These are phyloP conservation scores for Thraustochytrium sp. DNA, from an alignment of 352 stramenopile genomes.

Conservation along the genomic window DNA sequence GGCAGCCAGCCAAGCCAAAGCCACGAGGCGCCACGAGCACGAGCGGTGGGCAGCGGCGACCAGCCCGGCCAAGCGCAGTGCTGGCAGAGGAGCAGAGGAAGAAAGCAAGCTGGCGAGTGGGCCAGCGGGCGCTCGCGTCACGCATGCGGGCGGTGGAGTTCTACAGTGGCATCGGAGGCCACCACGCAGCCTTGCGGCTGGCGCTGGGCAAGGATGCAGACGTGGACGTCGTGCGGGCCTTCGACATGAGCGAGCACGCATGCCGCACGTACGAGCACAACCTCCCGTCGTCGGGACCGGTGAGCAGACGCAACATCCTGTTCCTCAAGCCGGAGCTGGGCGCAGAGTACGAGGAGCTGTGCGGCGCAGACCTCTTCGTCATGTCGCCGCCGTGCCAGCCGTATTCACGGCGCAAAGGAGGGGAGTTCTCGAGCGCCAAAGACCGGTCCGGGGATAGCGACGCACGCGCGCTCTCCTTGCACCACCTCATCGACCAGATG, in stretches of 20 bases:
- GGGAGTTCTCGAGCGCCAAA: neutral
- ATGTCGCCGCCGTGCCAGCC: slow-evolving; percentile 48
- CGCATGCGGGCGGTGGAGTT: slow-evolving; percentile 17
- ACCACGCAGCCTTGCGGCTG: neutral
- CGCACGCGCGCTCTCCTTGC: neutral
- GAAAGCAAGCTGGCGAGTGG: no score
- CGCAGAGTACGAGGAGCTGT: neutral
- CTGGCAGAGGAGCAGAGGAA: no score
- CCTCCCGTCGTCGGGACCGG: no score
- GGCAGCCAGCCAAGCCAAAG: no score
- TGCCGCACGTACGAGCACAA: slow-evolving; percentile 45
- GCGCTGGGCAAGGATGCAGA: neutral
- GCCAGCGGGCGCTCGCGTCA: no score
- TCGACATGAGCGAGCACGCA: slow-evolving; percentile 45
- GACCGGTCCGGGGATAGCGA: neutral
- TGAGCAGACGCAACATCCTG: slow-evolving; percentile 34
- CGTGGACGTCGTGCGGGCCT: slow-evolving; percentile 22
- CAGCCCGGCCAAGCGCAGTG: no score
- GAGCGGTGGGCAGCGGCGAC: no score
- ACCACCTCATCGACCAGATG: slow-evolving; percentile 41
- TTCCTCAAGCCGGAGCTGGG: neutral
- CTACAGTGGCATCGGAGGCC: slow-evolving; percentile 31
- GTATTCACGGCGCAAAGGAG: slow-evolving; percentile 45
- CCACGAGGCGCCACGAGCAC: no score
- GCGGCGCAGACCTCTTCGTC: slow-evolving; percentile 41